These are phyloP conservation scores for Chlorella sp. DNA, from an alignment of 139 green algal genomes.

Conservation along the genomic window DNA sequence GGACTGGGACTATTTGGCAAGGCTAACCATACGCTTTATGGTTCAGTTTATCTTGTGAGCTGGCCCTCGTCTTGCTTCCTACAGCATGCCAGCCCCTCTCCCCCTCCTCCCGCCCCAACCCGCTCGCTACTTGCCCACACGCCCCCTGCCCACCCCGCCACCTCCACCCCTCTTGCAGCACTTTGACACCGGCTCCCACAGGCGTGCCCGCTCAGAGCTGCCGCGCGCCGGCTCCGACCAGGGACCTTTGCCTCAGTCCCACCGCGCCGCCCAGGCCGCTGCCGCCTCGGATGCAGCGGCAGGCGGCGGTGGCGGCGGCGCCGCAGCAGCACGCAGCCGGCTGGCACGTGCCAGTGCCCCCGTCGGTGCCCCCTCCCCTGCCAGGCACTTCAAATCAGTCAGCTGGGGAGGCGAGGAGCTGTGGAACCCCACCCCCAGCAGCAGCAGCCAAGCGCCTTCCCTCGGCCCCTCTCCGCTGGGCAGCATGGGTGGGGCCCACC, in stretches of 20 bases:
- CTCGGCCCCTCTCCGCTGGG: not conserved
- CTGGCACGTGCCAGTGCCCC: not conserved
- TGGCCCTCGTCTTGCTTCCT: no score
- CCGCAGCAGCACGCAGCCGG: not conserved
- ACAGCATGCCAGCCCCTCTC: not conserved
- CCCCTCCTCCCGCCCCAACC: not conserved
- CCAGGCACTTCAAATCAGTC: not conserved
- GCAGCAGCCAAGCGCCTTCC: not conserved
- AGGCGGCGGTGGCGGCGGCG: not conserved
- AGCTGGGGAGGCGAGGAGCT: constrained; percentile 1
- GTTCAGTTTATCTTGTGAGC: no score
- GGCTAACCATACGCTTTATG: no score
- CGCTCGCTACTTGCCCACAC: not conserved
- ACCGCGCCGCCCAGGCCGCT: not conserved
- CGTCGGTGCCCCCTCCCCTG: not conserved
- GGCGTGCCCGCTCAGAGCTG: no score
- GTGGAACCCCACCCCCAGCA: not conserved
- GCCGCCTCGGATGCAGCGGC: not conserved
- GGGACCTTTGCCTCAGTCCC: not conserved
- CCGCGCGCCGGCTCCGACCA: not conserved
- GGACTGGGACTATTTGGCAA: no score
- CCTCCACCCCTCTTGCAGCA: not conserved
- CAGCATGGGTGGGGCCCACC: not conserved
- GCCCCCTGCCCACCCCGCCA: not conserved
- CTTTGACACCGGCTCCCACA: not conserved